Base-by-base conservation (phyloP, 2,329 filamentous ascomycete genomes). In the Parafenestella ontariensis region DNA sequence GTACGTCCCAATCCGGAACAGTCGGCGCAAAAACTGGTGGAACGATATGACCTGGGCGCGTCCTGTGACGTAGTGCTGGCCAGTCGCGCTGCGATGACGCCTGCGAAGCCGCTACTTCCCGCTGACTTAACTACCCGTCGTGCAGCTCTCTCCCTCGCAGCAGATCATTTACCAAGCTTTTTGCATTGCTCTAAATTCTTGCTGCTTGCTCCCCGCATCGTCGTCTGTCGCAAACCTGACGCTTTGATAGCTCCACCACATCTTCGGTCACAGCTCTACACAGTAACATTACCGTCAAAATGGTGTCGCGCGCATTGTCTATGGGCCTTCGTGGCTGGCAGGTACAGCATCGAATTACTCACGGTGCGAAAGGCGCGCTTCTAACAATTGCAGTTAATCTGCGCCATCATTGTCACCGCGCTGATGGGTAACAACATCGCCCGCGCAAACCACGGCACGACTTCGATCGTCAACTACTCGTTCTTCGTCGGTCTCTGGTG, bases 401-500 rank as follows among this genome's bases (percentile, higher is more conserved):
- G 81, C 76, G 79, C 84, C 29, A 70, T 87, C 52, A 79, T 89
- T 66, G 74, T 87, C 68, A 84, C 87, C 78, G 79, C 84, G 11
- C 78, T 89, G 41, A 71, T 86, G 62, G 86, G 85, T 62, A 86
- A 87, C 78, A 86, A 87, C 78, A 85, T 88, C 69, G 78, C 79
- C 46, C 76, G 80, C 34, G 75, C 81, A 4, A 77, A 76, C 53
- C 65, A 76, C 47, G 83, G 85, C 69, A 84, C 85, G 64, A 82
- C 85, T 2, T 78, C 82, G 20, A 79, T 85, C 46, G 78, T 89
- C 76, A 76, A 81, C 79, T 79, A 83, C 78, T 81, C 85, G 75
- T 88, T 93, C 79, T 93, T 92, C 74, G 85, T 88, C 61, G 81
- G 85, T 31, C 83, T 84, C 0, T 80, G 90, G 59, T 83, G 83